phyloP scores from a whole-genome alignment of 2,329 filamentous ascomycete species.

The Emmonsia crescens region DNA sequence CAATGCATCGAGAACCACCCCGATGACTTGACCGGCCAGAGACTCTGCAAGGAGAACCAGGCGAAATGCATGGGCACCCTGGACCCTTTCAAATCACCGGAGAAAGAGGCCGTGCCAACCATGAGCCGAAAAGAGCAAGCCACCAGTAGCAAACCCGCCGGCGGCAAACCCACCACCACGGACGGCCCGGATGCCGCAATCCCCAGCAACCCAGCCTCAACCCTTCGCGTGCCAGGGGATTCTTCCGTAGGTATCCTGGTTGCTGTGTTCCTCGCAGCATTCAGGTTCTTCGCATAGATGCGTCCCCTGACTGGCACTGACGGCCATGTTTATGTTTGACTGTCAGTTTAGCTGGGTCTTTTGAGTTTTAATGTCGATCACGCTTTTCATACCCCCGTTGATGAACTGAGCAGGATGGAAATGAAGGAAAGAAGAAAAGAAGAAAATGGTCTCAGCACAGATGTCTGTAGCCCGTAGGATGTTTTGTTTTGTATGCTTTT shows the following conservation, averaged over 20 bases:
- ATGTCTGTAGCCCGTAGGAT: neutral
- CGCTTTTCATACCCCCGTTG: neutral
- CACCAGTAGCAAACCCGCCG: slow-evolving; percentile 19
- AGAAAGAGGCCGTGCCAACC: slow-evolving; percentile 19
- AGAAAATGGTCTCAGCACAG: neutral
- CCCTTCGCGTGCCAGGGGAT: slow-evolving; percentile 35
- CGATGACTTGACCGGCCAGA: slow-evolving; percentile 37
- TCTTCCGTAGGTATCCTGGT: slow-evolving; percentile 44
- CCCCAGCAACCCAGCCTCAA: slow-evolving; percentile 34
- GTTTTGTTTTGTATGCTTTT: neutral
- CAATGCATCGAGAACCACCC: slow-evolving; percentile 39
- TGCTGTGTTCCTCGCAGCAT: slow-evolving; percentile 44
- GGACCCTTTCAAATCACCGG: slow-evolving; percentile 13
- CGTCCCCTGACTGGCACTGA: slow-evolving; percentile 15
- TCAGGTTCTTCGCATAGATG: slow-evolving; percentile 45
- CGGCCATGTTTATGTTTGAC: slow-evolving; percentile 6
- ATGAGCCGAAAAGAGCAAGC: slow-evolving; percentile 21
- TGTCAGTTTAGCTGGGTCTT: neutral
- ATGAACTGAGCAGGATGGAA: neutral
- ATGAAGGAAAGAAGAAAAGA: neutral
- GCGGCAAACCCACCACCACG: slow-evolving; percentile 15
- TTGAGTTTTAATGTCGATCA: neutral
- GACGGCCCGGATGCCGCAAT: slow-evolving; percentile 18
- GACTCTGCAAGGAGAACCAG: slow-evolving; percentile 37
- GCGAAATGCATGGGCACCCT: slow-evolving; percentile 41